A percentile compares a stretch with the other conserved stretches of the same genome.
Evolutionary conservation across 2,329 filamentous ascomycete genomes (phyloP).

Genomic region (Fusarium buxicola): DNA sequence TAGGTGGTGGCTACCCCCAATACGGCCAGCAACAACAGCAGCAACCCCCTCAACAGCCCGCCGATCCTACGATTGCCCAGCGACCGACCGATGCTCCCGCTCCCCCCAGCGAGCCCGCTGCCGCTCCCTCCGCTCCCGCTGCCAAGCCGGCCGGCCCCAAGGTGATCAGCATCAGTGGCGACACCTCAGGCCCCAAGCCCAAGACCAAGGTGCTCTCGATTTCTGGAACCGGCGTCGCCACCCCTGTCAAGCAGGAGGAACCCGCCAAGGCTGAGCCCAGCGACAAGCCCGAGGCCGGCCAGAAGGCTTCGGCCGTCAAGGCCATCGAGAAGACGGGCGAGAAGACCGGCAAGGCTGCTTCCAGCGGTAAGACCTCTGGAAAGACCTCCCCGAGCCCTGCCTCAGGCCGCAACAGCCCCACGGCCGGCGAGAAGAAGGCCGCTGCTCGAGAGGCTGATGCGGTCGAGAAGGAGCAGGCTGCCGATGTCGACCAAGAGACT

Average conservation of each 20-base stretch:
- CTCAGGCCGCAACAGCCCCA: constrained; percentile 86
- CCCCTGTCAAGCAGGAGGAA: constrained; percentile 55
- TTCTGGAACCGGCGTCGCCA: constrained; percentile 48
- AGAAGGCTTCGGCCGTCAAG: constrained; percentile 88
- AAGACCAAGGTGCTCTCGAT: constrained; percentile 62
- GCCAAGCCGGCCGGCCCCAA: constrained; percentile 68
- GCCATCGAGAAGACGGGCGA: constrained; percentile 93
- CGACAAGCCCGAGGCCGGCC: constrained; percentile 72
- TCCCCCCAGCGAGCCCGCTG: constrained; percentile 57
- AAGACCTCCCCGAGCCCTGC: constrained; percentile 84
- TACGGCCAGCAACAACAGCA: constrained; percentile 62
- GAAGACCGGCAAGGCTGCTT: constrained; percentile 56
- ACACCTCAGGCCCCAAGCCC: constrained; percentile 65
- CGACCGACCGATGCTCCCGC: constrained; percentile 53
- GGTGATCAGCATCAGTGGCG: constrained; percentile 75
- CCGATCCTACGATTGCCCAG: constrained; percentile 41
- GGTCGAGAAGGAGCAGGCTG: constrained; percentile 83
- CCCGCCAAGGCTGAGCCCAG: constrained; percentile 63
- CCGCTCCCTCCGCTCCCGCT: constrained; percentile 57
- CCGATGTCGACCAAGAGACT: constrained; percentile 77
- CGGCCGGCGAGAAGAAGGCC: constrained; percentile 66
- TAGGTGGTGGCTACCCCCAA: constrained; percentile 64
- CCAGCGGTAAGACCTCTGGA: constrained; percentile 66
- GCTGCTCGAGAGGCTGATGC: constrained; percentile 78
- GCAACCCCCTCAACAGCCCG: constrained; percentile 56